phyloP scores from a whole-genome alignment of 441 rosid species.

The Francoa sonchifolia region DNA sequence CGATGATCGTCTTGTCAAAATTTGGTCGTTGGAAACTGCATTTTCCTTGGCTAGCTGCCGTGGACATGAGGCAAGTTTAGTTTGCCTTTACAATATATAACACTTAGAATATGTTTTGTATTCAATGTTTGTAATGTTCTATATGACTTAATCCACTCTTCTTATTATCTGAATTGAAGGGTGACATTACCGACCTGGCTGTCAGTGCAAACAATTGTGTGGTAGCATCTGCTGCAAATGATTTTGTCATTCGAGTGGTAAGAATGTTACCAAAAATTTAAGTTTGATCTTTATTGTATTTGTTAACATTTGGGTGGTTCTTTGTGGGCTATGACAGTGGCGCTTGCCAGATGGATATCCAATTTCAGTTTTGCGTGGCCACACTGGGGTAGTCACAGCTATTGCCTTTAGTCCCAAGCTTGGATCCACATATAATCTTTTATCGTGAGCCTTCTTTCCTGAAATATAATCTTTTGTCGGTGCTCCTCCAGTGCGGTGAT shows the following conservation, averaged over 20 bases:
- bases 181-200: conserved; percentile 98
- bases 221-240: conserved; percentile 98
- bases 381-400: conserved; percentile 94
- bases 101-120: conserved; percentile 5
- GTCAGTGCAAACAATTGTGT: conserved; percentile 86
- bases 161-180: conserved; percentile 40
- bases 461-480: conserved; percentile 12
- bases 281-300: conserved; percentile 4
- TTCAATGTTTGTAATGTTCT: conserved; percentile 12
- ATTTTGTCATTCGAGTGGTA: conserved; percentile 88
- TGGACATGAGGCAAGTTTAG: conserved; percentile 89
- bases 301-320: conserved; percentile 12
- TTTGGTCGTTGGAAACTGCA: conserved; percentile 99
- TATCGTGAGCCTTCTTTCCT: conserved; percentile 65
- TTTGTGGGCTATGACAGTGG: conserved; percentile 58
- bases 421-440: conserved; percentile 73
- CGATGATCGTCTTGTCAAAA: conserved; percentile 97
- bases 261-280: conserved; percentile 22
- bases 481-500: too few relatives aligned
- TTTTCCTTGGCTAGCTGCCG: conserved; percentile 98
- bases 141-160: conserved; percentile 8
- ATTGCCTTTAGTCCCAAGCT: conserved; percentile 90
- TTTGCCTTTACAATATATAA: conserved; percentile 15
- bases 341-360: conserved; percentile 97
- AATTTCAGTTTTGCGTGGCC: conserved; percentile 86